Evolutionary conservation across 371 early-diverging fungal species (phyloP).

Genomic region (Funneliformis caledonium): DNA sequence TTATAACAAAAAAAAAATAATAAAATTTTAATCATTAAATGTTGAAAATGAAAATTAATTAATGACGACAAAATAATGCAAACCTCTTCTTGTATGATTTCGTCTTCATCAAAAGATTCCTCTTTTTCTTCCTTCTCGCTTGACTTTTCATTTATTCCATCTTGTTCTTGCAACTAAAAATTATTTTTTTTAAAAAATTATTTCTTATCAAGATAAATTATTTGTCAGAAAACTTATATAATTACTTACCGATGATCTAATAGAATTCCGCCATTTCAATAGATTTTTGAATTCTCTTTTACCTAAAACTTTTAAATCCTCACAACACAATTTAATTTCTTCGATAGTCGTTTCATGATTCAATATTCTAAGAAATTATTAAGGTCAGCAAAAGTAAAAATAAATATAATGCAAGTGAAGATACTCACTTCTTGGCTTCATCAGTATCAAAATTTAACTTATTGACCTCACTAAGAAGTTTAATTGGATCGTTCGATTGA

Average conservation of each 20-base stretch:
- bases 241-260: slow-evolving; percentile 65
- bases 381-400: slow-evolving; percentile 2
- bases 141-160: slow-evolving; percentile 57
- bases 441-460: slow-evolving; percentile 74
- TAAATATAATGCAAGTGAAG: not conserved
- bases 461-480: slow-evolving; percentile 76
- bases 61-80: slow-evolving; percentile 44
- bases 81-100: slow-evolving; percentile 59
- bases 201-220: slow-evolving; percentile 44
- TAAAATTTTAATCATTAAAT: not conserved
- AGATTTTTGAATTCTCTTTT: slow-evolving; percentile 89
- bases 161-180: slow-evolving; percentile 36
- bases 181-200: slow-evolving; percentile 38
- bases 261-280: slow-evolving; percentile 84
- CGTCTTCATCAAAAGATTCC: slow-evolving; percentile 59
- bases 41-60: not conserved
- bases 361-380: slow-evolving; percentile 45
- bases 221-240: not conserved
- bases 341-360: slow-evolving; percentile 76
- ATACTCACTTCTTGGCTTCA: slow-evolving; percentile 56
- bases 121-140: slow-evolving; percentile 57
- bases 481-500: slow-evolving; percentile 74
- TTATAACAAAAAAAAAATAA: not conserved
- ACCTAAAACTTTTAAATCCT: slow-evolving; percentile 92
- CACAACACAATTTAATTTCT: slow-evolving; percentile 77